Base-by-base conservation (phyloP, 495 filamentous ascomycete genomes). In the Aspergillus affinis region DNA sequence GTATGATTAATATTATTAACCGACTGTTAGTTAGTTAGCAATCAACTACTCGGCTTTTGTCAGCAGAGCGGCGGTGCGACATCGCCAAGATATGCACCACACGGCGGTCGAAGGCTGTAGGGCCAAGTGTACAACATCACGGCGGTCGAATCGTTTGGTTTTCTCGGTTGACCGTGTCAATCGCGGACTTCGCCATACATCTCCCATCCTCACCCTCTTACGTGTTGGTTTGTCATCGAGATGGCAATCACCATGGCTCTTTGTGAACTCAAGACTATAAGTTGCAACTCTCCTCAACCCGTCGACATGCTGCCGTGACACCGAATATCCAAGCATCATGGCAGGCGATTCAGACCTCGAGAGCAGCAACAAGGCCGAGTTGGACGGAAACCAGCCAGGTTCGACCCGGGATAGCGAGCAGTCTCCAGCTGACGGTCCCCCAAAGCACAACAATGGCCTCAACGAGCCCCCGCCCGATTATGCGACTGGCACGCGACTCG, bases 111-210 rank as follows among this genome's bases (percentile, higher is more conserved):
- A n/a, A n/a, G n/a, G n/a, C n/a, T n/a, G n/a, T n/a, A n/a, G n/a
- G n/a, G n/a, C n/a, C n/a, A n/a, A n/a, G n/a, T n/a, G n/a, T n/a
- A n/a, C n/a, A n/a, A n/a, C n/a, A n/a, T n/a, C n/a, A n/a, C n/a
- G n/a, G n/a, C 55, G 55, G 55, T 58, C 55, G 55, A 58, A 58
- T 51, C 23, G 26, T 47, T 58, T 49, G 32, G 49, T 23, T 58
- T 47, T 18, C 47, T 51, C 47, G 8, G 36, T 58, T 47, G 56
- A 58, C 56, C 45, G 56, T 58, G 56, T 58, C 45, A 58, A 36
- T 58, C 56, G 41, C 13, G 49, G 27, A 26, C n/a, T n/a, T 58
- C 19, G 45, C 29, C 50, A 27, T 23, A 30, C 30, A 48, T n/a
- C 12, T 48, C 7, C 46, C 20, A 7, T 7, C 13, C 20, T 48